A percentile compares a stretch with the other conserved stretches of the same genome.
Evolutionary conservation across 148 eudicot genomes (phyloP).

Genomic region (Vaccinium darrowii): DNA sequence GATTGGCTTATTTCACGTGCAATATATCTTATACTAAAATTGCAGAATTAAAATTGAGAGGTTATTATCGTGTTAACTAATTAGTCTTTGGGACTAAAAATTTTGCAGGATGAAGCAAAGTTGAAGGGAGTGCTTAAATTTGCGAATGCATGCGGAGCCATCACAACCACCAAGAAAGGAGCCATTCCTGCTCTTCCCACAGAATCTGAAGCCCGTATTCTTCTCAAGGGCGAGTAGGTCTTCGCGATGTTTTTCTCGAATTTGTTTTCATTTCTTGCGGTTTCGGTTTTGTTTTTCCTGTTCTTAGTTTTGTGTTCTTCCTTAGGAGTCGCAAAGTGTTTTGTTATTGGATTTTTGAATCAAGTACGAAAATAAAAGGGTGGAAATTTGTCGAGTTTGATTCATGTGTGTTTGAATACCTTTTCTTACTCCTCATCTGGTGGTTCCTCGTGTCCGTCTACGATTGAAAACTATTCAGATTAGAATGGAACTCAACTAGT

Average conservation of each 20-base stretch:
- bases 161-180: constrained; percentile 75
- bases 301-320: constrained; percentile 1
- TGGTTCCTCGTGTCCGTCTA: too few species aligned
- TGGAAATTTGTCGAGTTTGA: neutral
- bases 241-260: neutral
- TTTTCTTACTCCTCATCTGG: neutral
- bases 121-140: constrained; percentile 55
- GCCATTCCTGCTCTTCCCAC: constrained; percentile 87
- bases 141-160: constrained; percentile 79
- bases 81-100: neutral
- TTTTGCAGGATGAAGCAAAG: constrained; percentile 50
- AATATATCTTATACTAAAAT: neutral
- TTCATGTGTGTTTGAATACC: neutral
- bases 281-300: neutral
- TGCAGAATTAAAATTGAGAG: neutral
- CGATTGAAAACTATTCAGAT: too few species aligned
- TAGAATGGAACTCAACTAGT: too few species aligned
- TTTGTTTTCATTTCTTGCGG: neutral
- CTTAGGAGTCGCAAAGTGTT: neutral
- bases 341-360: neutral
- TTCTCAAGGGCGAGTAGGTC: constrained; percentile 27
- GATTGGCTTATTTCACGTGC: too few species aligned
- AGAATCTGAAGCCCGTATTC: constrained; percentile 35
- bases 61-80: neutral
- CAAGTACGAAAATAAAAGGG: neutral